These are phyloP conservation scores for Backusella morwellensis DNA, from an alignment of 192 early-diverging fungal species.

Conservation along the genomic window DNA sequence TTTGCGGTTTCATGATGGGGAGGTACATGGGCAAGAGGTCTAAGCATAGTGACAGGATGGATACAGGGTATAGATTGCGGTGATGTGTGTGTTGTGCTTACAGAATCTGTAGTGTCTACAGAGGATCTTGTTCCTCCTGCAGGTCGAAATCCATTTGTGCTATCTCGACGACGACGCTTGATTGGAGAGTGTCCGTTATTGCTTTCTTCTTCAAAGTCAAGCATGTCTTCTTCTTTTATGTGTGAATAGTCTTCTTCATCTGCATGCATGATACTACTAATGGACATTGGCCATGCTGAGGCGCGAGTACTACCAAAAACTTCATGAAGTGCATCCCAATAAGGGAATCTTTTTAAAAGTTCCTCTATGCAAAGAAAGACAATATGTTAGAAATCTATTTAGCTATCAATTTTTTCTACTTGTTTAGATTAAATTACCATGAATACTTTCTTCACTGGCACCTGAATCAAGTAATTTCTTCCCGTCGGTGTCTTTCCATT, in stretches of 20 bases:
- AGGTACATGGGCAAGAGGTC: conserved; percentile 18
- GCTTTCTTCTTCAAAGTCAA: conserved; percentile 7
- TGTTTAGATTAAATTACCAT: conserved; percentile 22
- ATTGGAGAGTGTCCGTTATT: not conserved
- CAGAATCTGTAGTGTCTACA: not conserved
- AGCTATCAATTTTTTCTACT: not conserved
- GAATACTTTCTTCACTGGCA: conserved; percentile 23
- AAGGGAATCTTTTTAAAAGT: conserved; percentile 29
- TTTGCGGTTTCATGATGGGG: not conserved
- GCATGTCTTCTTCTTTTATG: conserved; percentile 6
- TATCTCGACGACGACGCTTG: conserved; percentile 18
- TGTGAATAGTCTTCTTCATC: conserved; percentile 10
- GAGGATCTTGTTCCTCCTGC: not conserved
- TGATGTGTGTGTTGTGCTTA: not conserved
- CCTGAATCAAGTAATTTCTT: conserved; percentile 21
- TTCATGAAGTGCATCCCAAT: conserved; percentile 31
- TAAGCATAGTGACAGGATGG: conserved; percentile 10
- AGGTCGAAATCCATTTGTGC: conserved; percentile 8
- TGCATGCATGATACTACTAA: conserved; percentile 32
- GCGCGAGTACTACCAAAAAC: conserved; percentile 22
- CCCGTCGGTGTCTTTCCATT: conserved; percentile 33
- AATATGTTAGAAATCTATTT: not conserved
- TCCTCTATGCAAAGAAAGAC: conserved; percentile 11
- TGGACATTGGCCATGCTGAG: conserved; percentile 30
- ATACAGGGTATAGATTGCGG: conserved; percentile 11